These are phyloP conservation scores for Diospyros lotus DNA, from an alignment of 148 eudicot genomes.

Conservation along the genomic window DNA sequence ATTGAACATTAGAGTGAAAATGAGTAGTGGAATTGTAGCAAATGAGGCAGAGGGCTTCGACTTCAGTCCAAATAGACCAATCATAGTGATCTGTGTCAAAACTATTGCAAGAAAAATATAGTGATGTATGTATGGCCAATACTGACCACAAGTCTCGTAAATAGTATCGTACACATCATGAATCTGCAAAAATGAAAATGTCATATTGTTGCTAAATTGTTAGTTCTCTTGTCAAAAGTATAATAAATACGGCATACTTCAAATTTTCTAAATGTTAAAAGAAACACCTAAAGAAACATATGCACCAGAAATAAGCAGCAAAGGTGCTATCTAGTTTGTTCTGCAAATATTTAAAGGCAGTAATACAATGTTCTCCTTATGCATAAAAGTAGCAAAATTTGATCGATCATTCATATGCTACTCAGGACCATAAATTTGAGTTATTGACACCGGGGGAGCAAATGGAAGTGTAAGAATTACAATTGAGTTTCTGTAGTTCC, in stretches of 20 bases:
- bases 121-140: slow-evolving; percentile 83
- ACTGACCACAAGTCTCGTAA: slow-evolving; percentile 86
- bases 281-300: background rate
- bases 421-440: background rate
- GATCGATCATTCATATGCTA: background rate
- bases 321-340: background rate
- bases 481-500: background rate
- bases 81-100: slow-evolving; percentile 84
- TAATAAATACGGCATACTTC: background rate
- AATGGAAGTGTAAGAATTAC: background rate
- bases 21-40: slow-evolving; percentile 67
- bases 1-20: slow-evolving; percentile 65
- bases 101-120: slow-evolving; percentile 65
- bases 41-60: slow-evolving; percentile 80
- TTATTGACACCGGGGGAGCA: background rate
- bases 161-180: slow-evolving; percentile 72
- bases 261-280: background rate
- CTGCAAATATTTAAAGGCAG: background rate
- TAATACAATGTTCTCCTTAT: background rate
- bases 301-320: background rate
- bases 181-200: slow-evolving; percentile 48
- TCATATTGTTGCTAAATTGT: background rate
- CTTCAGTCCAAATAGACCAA: slow-evolving; percentile 90
- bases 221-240: background rate
- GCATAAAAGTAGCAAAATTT: background rate